A percentile compares a stretch with the other conserved stretches of the same genome.
Evolutionary conservation across 805 yeast genomes (phyloP).

Genomic region (Torulaspora maleeae): DNA sequence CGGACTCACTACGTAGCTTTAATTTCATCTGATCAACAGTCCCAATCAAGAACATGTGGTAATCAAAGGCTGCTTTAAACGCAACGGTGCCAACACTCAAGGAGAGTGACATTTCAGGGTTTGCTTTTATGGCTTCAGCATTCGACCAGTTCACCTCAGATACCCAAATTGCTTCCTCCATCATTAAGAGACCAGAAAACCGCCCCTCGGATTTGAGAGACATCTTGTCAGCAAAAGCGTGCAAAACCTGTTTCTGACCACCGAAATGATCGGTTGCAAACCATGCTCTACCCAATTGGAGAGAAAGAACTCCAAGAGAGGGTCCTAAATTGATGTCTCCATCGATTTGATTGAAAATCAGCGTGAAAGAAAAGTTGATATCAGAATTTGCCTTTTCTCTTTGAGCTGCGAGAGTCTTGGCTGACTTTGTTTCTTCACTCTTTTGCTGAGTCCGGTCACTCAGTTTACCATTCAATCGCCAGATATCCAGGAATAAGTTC

Average conservation of each 20-base stretch:
- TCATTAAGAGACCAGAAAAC: constrained; percentile 61
- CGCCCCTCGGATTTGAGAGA: constrained; percentile 65
- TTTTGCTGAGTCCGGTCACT: constrained; percentile 16
- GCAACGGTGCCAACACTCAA: constrained; percentile 53
- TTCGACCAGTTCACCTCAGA: constrained; percentile 71
- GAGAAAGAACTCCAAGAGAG: constrained; percentile 62
- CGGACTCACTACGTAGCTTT: constrained; percentile 66
- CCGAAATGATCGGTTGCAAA: constrained; percentile 59
- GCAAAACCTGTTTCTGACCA: constrained; percentile 67
- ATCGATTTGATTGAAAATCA: constrained; percentile 48
- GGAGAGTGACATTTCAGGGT: constrained; percentile 66
- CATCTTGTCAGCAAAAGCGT: constrained; percentile 53
- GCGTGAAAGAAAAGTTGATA: constrained; percentile 67
- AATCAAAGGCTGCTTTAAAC: constrained; percentile 70
- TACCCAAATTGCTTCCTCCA: constrained; percentile 49
- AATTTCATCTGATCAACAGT: constrained; percentile 45
- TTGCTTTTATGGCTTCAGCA: constrained; percentile 40
- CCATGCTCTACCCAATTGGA: constrained; percentile 61
- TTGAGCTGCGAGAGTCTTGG: constrained; percentile 13
- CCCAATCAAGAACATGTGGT: constrained; percentile 73
- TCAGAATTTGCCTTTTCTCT: constrained; percentile 56
- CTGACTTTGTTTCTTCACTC: constrained; percentile 1
- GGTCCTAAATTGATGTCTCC: constrained; percentile 76
- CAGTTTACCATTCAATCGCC: constrained; percentile 54
- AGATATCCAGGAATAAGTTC: constrained; percentile 73